Base-by-base conservation (phyloP, 2,329 filamentous ascomycete species). In the Phialophora tarda region DNA sequence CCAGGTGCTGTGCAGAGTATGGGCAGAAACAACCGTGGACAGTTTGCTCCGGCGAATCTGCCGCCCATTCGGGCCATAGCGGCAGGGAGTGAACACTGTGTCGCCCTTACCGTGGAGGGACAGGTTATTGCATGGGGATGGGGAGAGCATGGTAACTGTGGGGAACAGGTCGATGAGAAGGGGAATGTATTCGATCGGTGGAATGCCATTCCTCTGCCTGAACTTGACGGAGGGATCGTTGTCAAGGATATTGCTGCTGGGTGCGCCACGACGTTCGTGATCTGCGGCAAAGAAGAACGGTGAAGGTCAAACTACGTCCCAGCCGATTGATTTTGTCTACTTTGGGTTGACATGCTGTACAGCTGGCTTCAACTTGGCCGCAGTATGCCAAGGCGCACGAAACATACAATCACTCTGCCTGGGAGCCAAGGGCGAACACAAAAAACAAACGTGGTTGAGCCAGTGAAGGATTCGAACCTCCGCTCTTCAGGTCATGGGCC, bases 111-210 rank as follows among this genome's bases (percentile, higher is more conserved):
- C 0, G 79, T 79, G 10, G 82, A 84, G 23, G 87, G 87, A 1
- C 85, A 89, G 59, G 87, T 97, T 1, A 79, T 96, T 57, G 86
- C 91, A 1, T 98, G 94, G 92, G 95, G 95, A 23, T 99, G 95
- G 95, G 93, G 93, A 1, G 94, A 98, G 78, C 95, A 99, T 79
- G 95, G 95, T 1, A 99, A 99, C 76, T 99, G 95, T 77, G 95
- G 95, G 2, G 86, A 87, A 41, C 82, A 85, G 50, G 82, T 80
- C 12, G 86, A 88, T 68, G 80, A 84, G 21, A 81, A 84, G 68
- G 88, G 87, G 58, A 86, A 91, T 77, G 88, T 93, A 54, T 89
- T 89, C 70, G 89, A 85, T 10, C 83, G 82, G 66, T 91, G 85
- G 82, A 93, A 89, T 74, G 79, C 86, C 65, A 66, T 71, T 54